Evolutionary conservation across 495 filamentous ascomycete genomes (phyloP).

Genomic region (Aspergillus ellipticus): DNA sequence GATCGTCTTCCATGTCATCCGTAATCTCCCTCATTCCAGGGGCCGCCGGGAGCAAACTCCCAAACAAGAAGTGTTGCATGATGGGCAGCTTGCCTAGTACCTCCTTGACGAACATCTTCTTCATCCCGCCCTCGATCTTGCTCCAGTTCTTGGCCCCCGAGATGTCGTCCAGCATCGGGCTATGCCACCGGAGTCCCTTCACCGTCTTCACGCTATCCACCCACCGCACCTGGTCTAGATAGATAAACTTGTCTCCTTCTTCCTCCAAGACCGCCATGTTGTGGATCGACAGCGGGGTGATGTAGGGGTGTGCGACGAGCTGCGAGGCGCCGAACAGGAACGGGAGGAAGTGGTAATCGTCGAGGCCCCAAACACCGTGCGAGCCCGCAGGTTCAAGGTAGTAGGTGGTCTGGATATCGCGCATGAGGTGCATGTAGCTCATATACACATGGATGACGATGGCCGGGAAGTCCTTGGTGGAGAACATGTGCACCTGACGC

Average conservation of each 20-base stretch:
- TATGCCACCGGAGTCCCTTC: conserved; percentile 92
- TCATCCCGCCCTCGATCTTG: conserved; percentile 94
- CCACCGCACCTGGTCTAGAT: conserved; percentile 87
- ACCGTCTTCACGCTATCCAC: conserved; percentile 97
- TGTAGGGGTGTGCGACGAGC: conserved; percentile 78
- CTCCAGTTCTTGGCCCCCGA: conserved; percentile 84
- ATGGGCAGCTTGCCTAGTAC: conserved; percentile 92
- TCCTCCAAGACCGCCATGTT: conserved; percentile 82
- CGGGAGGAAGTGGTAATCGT: conserved; percentile 95
- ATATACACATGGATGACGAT: conserved; percentile 75
- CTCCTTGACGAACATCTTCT: conserved; percentile 91
- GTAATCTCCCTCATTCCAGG: conserved; percentile 67
- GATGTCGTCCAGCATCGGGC: conserved; percentile 98
- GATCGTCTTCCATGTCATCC: conserved; percentile 48
- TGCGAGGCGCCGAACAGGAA: conserved; percentile 96
- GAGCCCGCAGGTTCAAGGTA: conserved; percentile 94
- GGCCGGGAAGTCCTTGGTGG: conserved; percentile 59
- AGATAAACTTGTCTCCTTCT: conserved; percentile 75
- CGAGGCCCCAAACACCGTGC: conserved; percentile 93
- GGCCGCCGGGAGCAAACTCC: conserved; percentile 71
- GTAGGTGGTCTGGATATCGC: conserved; percentile 82
- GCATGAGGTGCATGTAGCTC: conserved; percentile 75
- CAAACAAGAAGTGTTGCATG: conserved; percentile 98
- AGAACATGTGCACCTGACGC: conserved; percentile 69
- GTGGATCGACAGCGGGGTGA: conserved; percentile 85